phyloP scores from a whole-genome alignment of 2,329 filamentous ascomycete genomes.

The Aspergillus sp. region DNA sequence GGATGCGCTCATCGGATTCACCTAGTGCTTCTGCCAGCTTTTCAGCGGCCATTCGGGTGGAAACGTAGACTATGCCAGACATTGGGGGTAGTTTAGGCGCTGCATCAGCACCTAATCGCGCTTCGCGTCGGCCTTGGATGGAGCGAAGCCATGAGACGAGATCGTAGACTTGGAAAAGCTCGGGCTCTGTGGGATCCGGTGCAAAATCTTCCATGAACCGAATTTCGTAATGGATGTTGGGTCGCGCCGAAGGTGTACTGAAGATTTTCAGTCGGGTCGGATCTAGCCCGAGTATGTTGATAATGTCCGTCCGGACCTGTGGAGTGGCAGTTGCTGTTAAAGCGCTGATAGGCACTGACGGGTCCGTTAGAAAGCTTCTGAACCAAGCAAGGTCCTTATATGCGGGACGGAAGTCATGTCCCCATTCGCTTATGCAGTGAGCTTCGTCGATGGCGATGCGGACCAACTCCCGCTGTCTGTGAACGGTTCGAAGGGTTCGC shows the following conservation, averaged over 20 bases:
- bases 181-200: conserved; percentile 29
- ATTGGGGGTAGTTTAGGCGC: conserved; percentile 34
- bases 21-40: conserved; percentile 40
- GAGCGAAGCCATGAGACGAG: conserved; percentile 73
- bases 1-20: conserved; percentile 32
- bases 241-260: conserved; percentile 77
- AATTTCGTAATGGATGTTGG: conserved; percentile 88
- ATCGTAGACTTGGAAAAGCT: conserved; percentile 70
- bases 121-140: conserved; percentile 69
- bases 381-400: conserved; percentile 89
- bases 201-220: conserved; percentile 53
- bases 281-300: conserved; percentile 70
- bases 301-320: conserved; percentile 78
- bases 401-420: conserved; percentile 91
- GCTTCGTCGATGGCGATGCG: conserved; percentile 91
- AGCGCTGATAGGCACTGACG: conserved; percentile 85
- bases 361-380: conserved; percentile 63
- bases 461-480: conserved; percentile 80
- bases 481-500: conserved; percentile 67
- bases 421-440: conserved; percentile 98
- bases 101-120: conserved; percentile 41
- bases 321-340: conserved; percentile 87
- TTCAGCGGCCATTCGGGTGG: conserved; percentile 42
- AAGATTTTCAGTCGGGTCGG: conserved; percentile 67
- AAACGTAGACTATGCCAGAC: conserved; percentile 50